Percentiles rank a stretch among this genome's conserved stretches.
Evolutionary conservation across 257 asterid species (phyloP).

Genomic region (Rubia yunnanensis): DNA sequence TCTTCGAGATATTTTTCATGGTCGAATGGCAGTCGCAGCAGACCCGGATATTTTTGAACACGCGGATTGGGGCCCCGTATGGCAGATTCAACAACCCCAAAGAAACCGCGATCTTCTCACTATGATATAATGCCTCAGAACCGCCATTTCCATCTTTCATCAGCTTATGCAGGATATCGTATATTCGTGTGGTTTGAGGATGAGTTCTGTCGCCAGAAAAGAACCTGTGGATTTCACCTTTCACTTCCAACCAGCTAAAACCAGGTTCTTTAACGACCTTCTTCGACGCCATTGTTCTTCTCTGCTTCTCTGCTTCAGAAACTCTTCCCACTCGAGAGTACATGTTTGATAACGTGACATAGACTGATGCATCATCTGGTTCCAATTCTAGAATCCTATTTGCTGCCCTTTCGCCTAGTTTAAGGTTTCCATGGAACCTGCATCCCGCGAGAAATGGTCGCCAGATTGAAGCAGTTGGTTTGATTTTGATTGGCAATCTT

Average conservation of each 20-base stretch:
- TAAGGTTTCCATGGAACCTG: conserved; percentile 3
- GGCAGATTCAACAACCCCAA: conserved; percentile 19
- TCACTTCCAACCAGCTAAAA: conserved; percentile 26
- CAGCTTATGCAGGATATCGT: conserved; percentile 8
- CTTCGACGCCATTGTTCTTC: conserved; percentile 16
- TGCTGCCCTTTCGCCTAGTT: conserved; percentile 20
- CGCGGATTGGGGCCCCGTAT: conserved; percentile 13
- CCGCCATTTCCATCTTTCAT: neutral
- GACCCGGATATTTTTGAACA: conserved; percentile 20
- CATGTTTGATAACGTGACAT: conserved; percentile 22
- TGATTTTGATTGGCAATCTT: conserved; percentile 10
- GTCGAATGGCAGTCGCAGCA: conserved; percentile 17
- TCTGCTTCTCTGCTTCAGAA: conserved; percentile 15
- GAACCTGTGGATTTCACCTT: conserved; percentile 13
- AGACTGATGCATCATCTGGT: conserved; percentile 20
- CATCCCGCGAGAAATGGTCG: conserved; percentile 24
- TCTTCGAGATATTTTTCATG: conserved; percentile 17
- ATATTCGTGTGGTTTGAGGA: conserved; percentile 10
- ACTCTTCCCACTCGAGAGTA: conserved; percentile 18
- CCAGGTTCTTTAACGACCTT: conserved; percentile 19
- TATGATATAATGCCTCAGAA: conserved; percentile 12
- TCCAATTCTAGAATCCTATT: conserved; percentile 16
- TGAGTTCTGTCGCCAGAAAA: conserved; percentile 19
- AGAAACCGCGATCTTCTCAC: conserved; percentile 21
- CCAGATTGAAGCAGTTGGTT: conserved; percentile 17